Evolutionary conservation across 805 yeast species (phyloP), one percentile per base, ranked within the genome.

Genomic region (Torulaspora delbrueckii): DNA sequence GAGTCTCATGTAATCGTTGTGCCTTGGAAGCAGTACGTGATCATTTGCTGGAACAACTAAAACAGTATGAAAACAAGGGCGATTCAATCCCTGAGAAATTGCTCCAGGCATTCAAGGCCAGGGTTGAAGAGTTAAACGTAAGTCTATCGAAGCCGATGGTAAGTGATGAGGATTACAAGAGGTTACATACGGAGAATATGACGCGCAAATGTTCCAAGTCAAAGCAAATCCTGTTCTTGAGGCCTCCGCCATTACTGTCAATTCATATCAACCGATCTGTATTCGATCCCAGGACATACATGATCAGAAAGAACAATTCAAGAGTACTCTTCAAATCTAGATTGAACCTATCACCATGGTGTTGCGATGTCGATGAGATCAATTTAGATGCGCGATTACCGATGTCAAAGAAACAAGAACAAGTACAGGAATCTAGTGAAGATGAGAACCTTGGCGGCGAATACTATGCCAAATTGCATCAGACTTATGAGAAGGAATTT

Each of bases 1-100:
- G 89, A 37, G 99, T 91, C 30, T 91, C 89, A 65, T 91, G 99
- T 70, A 88, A 90, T 59, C 75, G 98, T 57, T 91, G 98, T 71
- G 91, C 95, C 2, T 71, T 91, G 53, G 64, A 65, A 24, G 81
- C 81, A 47, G 82, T 86, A 9, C 68, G 66, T 42, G 74, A 71
- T n/a, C 79, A 74, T 51, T 65, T 83, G 27, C 42, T 55, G 14
- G 69, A 63, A 12, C 75, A 75, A 50, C 45, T 67, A 30, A 45
- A 59, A 19, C 39, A 67, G 52, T 48, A 64, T 55, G 47, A 63
- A 51, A 48, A 51, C 19, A 52, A 45, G n/a, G 41, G 51, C 3
- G 39, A 43, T 23, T 39, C 58, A 3, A 40, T 55, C 8, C 60
- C 65, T 8, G 57, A 58, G 8, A 67, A 68, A 39, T 52, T 75